Evolutionary conservation across 2,329 filamentous ascomycete genomes (phyloP).

Genomic region (Diaporthe destruens): DNA sequence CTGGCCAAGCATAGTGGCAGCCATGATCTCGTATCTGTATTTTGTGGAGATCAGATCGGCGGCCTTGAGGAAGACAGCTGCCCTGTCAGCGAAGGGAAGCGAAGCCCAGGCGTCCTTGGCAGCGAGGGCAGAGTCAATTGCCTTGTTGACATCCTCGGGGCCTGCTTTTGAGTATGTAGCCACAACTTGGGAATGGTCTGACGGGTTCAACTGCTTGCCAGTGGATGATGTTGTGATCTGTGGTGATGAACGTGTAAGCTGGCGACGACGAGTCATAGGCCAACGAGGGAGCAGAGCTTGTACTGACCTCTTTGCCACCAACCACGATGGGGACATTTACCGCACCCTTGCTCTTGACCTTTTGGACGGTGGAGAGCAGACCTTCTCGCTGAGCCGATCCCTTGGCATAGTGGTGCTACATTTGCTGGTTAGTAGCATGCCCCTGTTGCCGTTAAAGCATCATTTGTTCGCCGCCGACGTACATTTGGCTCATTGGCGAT

Average conservation of each 20-base stretch:
- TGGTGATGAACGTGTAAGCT: slow-evolving; percentile 35
- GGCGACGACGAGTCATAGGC: neutral
- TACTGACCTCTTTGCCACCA: slow-evolving; percentile 80
- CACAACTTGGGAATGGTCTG: slow-evolving; percentile 80
- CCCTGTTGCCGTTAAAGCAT: neutral
- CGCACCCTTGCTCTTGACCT: slow-evolving; percentile 75
- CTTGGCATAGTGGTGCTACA: slow-evolving; percentile 88
- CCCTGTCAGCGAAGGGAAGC: slow-evolving; percentile 89
- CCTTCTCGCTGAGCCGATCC: slow-evolving; percentile 83
- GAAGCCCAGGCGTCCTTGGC: slow-evolving; percentile 89
- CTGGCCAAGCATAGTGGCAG: slow-evolving; percentile 94
- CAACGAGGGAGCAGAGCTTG: neutral
- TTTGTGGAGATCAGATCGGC: slow-evolving; percentile 91
- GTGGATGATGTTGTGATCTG: slow-evolving; percentile 76
- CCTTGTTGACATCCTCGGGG: slow-evolving; percentile 78
- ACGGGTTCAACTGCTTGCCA: slow-evolving; percentile 83
- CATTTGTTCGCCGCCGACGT: slow-evolving; percentile 53
- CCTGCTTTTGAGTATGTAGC: slow-evolving; percentile 89
- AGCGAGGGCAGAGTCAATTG: slow-evolving; percentile 87
- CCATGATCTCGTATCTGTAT: slow-evolving; percentile 97
- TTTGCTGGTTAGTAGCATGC: slow-evolving; percentile 12
- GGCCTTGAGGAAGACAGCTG: slow-evolving; percentile 94
- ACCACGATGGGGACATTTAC: slow-evolving; percentile 86
- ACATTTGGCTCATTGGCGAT: slow-evolving; percentile 97
- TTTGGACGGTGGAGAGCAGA: slow-evolving; percentile 79